A percentile compares a stretch with the other conserved stretches of the same genome.
Evolutionary conservation across 768 basidiomycete genomes (phyloP).

Genomic region (Naganishia friedmannii): DNA sequence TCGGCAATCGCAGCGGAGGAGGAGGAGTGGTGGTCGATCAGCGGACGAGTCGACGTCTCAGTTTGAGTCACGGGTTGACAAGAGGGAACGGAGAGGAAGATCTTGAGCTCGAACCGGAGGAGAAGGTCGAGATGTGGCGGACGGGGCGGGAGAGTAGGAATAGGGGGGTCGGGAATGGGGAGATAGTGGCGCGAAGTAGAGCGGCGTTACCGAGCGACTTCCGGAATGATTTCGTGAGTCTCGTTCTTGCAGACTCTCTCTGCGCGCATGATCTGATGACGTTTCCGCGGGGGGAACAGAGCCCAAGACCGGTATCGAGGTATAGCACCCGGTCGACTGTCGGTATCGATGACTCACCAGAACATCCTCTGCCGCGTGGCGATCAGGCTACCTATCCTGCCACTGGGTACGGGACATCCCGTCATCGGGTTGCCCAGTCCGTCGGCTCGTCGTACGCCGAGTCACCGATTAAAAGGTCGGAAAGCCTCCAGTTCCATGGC

Average conservation of each 20-base stretch:
- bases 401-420: no score
- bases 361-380: not conserved
- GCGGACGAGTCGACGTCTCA: no score
- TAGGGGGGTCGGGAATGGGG: not conserved
- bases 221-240: conserved; percentile 28
- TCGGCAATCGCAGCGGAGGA: no score
- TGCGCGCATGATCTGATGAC: not conserved
- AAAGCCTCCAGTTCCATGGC: not conserved
- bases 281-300: not conserved
- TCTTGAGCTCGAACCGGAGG: not conserved
- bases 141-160: conserved; percentile 28
- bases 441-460: not conserved
- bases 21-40: no score
- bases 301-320: not conserved
- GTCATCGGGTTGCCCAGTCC: not conserved
- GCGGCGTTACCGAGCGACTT: conserved; percentile 28
- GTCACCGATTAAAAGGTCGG: not conserved
- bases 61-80: not conserved
- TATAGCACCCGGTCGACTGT: not conserved
- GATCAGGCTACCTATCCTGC: not conserved
- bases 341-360: not conserved
- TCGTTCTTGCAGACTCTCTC: not conserved
- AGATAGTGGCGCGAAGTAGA: not conserved
- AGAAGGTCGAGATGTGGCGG: conserved; percentile 18
- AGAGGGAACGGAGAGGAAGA: no score